Evolutionary conservation across 1,284 basidiomycete species (phyloP).

Genomic region (Phaffia rhodozyma): DNA sequence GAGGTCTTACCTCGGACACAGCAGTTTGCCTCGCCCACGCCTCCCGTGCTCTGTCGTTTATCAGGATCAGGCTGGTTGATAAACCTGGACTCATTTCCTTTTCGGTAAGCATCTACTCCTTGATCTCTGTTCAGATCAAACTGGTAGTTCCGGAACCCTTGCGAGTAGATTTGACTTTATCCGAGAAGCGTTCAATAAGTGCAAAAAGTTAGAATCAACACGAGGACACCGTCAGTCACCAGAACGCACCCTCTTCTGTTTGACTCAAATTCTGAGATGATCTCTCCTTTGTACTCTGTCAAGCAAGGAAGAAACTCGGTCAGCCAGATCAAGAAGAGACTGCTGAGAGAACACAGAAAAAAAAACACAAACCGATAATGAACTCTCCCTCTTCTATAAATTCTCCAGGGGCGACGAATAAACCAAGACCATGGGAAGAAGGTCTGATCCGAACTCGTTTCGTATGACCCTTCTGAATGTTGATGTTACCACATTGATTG

Average conservation of each 20-base stretch:
- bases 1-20: not conserved
- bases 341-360: not conserved
- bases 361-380: constrained; percentile 5
- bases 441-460: constrained; percentile 1
- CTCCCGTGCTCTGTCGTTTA: not conserved
- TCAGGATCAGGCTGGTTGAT: constrained; percentile 12
- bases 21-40: constrained; percentile 2
- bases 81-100: constrained; percentile 11
- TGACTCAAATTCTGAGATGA: constrained; percentile 7
- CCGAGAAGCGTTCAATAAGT: no score
- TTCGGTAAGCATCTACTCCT: constrained; percentile 1
- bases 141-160: constrained; percentile 11
- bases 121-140: constrained; percentile 12
- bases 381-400: not conserved
- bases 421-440: not conserved
- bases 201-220: no score
- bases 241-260: not conserved
- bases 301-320: not conserved
- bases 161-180: not conserved
- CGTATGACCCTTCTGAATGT: not conserved
- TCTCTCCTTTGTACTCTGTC: constrained; percentile 15
- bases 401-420: constrained; percentile 1
- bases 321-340: not conserved
- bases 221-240: not conserved
- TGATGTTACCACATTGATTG: constrained; percentile 1